Base-by-base conservation (phyloP, 805 yeast species). In the Huiozyma naganishii region DNA sequence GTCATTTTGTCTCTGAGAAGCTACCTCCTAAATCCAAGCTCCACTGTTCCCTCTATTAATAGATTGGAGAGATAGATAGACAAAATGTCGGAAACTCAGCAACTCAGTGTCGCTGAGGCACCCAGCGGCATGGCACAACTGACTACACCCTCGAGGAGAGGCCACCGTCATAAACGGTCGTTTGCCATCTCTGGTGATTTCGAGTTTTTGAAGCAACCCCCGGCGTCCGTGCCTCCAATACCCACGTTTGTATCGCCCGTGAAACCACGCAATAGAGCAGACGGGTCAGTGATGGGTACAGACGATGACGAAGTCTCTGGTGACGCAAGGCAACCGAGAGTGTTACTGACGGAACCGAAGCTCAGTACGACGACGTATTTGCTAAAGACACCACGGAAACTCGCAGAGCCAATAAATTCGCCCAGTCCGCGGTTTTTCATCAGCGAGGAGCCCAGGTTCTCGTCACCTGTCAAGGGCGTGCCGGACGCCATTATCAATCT, bases 121-220 rank as follows among this genome's bases (percentile, higher is more conserved):
- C 41, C 48, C 6, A 37, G 50, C 13, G 17, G 51, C 11, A 41
- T 48, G 29, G 34, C 45, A 7, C 45, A 44, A 36, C 27, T 48
- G 9, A 32, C 46, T 8, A 54, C 67, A 1, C 61, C 69, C 1
- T 53, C 61, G 38, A 67, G 66, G 54, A 67, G 76, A 49, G 76
- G 79, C 1, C 95, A 87, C 63, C 75, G 84, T 38, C 95, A 87
- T 55, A 76, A 85, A 54, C 68, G 95, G 42, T 86, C 95, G 0
- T 88, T 90, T 23, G 95, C 95, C 0, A 80, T 87, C 6, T 83
- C 92, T 7, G 92, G 92, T 4, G 95, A 87, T 58, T 83, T 85
- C 57, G 92, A 83, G 52, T 65, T 65, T 43, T 51, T 65, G 40
- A 61, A 60, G 37, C 59, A 57, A 23, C 55, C 55, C 2, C 48